Evolutionary conservation across 805 yeast genomes (phyloP), one percentile per base, ranked within the genome.

Genomic region (Kluyveromyces wickerhamii): DNA sequence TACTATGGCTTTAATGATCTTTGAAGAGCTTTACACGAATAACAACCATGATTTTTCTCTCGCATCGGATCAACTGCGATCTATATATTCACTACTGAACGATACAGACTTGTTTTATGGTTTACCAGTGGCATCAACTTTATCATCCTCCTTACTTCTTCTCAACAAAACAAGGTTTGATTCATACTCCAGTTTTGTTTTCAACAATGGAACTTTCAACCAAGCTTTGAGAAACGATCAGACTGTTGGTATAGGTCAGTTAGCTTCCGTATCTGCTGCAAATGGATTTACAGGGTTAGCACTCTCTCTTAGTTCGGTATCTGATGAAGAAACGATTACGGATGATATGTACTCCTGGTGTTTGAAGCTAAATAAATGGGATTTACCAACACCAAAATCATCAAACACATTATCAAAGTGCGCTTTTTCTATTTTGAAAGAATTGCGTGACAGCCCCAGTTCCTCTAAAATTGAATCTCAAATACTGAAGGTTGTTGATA

Each of bases 281-380:
- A 66, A 66, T 43, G 88, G 92, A 0, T 55, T 78, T 37, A 59
- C 62, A 39, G 84, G 87, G 0, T 44, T 79, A 1, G 69, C 88
- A 0, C 65, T 62, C 21, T 25, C 39, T 4, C 42, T 73, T n/a
- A 54, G 68, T 7, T 55, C 59, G 24, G 55, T 58, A 7, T 44
- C 41, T n/a, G 21, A 42, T 9, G 37, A 38, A 5, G 24, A 39
- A 0, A 4, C 22, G 25, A 17, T 22, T n/a, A 13, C 41, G 2
- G 51, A 48, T 15, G 52, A 54, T 16, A 38, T 57, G 1, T 81
- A 69, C 50, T 75, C 71, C 38, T 77, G 86, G 74, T 72, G 77
- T 1, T 79, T 95, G 86, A 81, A 81, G 48, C 56, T 88, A 26
- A 72, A 69, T 27, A 71, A 73, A 32, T 88, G 96, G 96, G 80